Base-by-base conservation (phyloP, 164 flowering plant genomes). In the Macadamia tetraphylla region DNA sequence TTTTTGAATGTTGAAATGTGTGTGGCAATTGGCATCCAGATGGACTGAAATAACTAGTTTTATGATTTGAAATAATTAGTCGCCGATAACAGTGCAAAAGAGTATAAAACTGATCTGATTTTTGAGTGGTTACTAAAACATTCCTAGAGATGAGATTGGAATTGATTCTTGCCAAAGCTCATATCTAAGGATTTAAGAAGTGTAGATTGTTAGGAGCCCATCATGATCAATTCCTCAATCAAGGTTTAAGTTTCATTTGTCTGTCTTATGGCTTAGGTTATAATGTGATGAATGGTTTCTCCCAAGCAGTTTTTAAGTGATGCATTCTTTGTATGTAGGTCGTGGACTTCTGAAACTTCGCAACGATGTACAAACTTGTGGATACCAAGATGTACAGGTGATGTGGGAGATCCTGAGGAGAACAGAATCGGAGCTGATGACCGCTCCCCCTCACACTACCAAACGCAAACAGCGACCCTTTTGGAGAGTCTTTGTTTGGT, bases 401-500 rank as follows among this genome's bases (percentile, higher is more conserved):
- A 88, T 88, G 94, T 88, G 94, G 94, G 87, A 89, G 35, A 86
- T 89, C 87, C 80, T 87, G 52, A 77, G 76, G 40, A 79, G 83
- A 69, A 73, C 90, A 7, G 93, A 88, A 44, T 60, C 85, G 6
- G 86, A 83, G 71, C 29, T 71, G 66, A 70, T 68, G 23, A 23
- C 23, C 23, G 23, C 23, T 23, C 23, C 23, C 40, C 59, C 75
- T 60, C 64, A 17, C 48, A 74, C 64, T 30, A 63, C 71, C 18
- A 88, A 82, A 68, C 82, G 84, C 59, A 86, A 85, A 71, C 82
- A 65, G 11, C 62, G 81, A 11, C 80, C 84, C 17, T 75, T 77
- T 43, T 82, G 85, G 87, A 82, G 86, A 73, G 74, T 85, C 62
- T 79, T 79, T 43, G 78, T 81, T 0, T 83, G 85, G 86, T 75